Base-by-base conservation (phyloP, 352 stramenopile species). In the Phytopythium vexans region DNA sequence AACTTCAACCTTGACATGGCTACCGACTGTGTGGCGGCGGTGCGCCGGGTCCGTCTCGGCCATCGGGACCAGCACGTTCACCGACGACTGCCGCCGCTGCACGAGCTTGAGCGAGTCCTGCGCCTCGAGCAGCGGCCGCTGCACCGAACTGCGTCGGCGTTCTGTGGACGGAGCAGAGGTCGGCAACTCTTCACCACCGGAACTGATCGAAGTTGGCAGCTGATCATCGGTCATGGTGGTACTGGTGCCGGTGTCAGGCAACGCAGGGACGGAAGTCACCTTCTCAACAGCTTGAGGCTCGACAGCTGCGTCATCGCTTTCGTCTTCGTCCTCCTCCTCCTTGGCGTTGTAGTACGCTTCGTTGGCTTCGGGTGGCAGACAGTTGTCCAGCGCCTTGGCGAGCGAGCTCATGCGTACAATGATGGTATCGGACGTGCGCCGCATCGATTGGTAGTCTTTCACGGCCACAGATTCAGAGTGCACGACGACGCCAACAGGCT, bases 51-150 rank as follows among this genome's bases (percentile, higher is more conserved):
- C 57, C 14, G 12, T 31, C 1, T 33, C 35, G 6, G 12, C 46
- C 15, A 36, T 32, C 3, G 46, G 14, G 49, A 58, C 38, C 38
- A 15, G n/a, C 21, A 54, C n/a, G 6, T 41, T 43, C 5, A n/a
- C 37, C n/a, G 63, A 56, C 48, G 44, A 66, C 8, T 68, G 62
- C 1, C 56, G 52, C 1, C 34, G 41, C 14, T 68, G 40, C 10
- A 84, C 9, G 9, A 63, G 9, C 16, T 63, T 64, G n/a, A 80
- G 46, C 41, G 69, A 80, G 47, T 78, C 68, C 35, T 81, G 68
- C 9, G 61, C 47, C 9, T 82, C 49, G 1, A 76, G 21, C 37
- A 80, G 14, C 15, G 66, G 67, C 33, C 52, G 60, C 15, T 58
- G n/a, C 21, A 14, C 12, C 6, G 15, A 33, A n/a, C 41, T 47